These are phyloP conservation scores for Tetrahymena malaccensis DNA, from an alignment of 73 alveolate genomes.

Conservation along the genomic window DNA sequence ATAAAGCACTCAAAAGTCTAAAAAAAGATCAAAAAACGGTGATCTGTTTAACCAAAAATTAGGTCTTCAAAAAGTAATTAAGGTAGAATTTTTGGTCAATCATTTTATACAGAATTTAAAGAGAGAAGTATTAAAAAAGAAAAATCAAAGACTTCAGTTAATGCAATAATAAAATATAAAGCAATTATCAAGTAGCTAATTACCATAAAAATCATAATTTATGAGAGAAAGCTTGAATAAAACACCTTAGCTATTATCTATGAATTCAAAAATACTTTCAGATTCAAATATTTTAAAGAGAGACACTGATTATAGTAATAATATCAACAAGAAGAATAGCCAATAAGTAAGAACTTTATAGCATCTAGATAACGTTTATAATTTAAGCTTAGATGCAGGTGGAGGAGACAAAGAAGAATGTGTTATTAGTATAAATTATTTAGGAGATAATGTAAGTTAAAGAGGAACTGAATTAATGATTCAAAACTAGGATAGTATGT, in stretches of 20 bases:
- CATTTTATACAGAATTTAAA: not conserved
- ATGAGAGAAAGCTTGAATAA: not conserved
- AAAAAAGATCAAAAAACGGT: not conserved
- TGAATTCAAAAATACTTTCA: not conserved
- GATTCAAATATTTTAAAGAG: not conserved
- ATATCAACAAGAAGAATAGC: not conserved
- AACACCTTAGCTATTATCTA: not conserved
- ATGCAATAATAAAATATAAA: not conserved
- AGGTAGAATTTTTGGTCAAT: not conserved
- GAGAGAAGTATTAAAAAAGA: not conserved
- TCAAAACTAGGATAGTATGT: not conserved
- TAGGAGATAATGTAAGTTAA: not conserved
- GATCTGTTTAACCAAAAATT: not conserved
- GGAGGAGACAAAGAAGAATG: not conserved
- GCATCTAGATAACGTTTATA: not conserved
- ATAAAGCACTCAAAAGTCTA: not conserved
- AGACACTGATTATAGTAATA: not conserved
- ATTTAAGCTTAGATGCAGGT: not conserved
- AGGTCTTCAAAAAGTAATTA: not conserved
- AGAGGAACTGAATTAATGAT: not conserved
- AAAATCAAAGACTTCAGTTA: no score
- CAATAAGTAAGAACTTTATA: not conserved
- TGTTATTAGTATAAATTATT: not conserved
- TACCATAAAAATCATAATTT: not conserved
- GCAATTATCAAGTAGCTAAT: not conserved